Base-by-base conservation (phyloP, 805 yeast genomes). In the Saturnispora halmiae region DNA sequence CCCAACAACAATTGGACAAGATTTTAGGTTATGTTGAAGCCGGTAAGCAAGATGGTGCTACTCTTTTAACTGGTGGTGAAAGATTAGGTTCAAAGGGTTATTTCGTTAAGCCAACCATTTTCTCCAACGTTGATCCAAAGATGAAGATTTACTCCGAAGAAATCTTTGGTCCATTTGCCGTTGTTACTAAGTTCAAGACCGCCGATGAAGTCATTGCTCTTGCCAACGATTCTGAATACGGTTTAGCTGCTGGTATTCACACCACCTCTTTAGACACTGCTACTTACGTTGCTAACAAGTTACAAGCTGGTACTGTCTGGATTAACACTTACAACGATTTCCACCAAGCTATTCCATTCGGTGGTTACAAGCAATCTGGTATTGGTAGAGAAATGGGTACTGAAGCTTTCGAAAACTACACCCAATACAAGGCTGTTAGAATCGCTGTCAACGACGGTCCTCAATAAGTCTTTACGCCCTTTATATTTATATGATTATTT, bases 371-470 rank as follows among this genome's bases (percentile, higher is more conserved):
- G 57, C 79, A 79, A 65, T 76, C 84, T 47, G 90, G 90, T 62
- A 72, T 80, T 60, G 92, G 92, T 61, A 78, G 85, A 70, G 92
- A 82, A 69, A 79, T 82, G 88, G 92, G 92, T 64, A 63, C 63
- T 35, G 87, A 81, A 58, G 86, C 82, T 39, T 71, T 79, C 50
- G 85, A 79, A 25, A 40, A 73, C 67, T 77, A 75, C 68, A 68
- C 74, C 45, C 83, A 77, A 64, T 63, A 63, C 49, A 77, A 77
- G 68, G 79, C 82, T 51, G 79, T 77, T 46, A 74, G 82, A 71
- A 61, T 72, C 38, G 57, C 56, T 40, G 46, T 58, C 35, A 53
- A 54, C 22, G 48, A 50, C 34, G 38, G 38, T 22, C 48, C 51
- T 21, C 51, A 47, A 46, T 47, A 47, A 34, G 33, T 46, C 20